A percentile compares a stretch with the other conserved stretches of the same genome.
phyloP scores from a whole-genome alignment of 2,329 filamentous ascomycete genomes.

The Nemania sp. region DNA sequence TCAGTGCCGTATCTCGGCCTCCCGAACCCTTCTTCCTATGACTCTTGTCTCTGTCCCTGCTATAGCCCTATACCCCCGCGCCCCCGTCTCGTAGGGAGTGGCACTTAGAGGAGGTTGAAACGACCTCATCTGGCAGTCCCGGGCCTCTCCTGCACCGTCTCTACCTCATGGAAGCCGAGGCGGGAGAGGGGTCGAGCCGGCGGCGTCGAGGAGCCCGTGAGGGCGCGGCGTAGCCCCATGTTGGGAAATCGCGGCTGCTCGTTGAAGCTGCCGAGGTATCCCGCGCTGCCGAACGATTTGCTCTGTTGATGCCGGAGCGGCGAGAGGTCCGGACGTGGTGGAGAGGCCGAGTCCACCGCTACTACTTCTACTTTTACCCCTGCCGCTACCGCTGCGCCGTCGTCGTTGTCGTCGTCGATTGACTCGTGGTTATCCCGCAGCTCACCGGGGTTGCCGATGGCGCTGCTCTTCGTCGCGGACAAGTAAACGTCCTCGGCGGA shows the following conservation, averaged over 20 bases:
- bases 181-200: slow-evolving; percentile 21
- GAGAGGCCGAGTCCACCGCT: background rate
- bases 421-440: slow-evolving; percentile 2
- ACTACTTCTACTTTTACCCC: too few relatives aligned
- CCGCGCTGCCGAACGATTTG: slow-evolving; percentile 40
- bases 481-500: background rate
- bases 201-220: slow-evolving; percentile 29
- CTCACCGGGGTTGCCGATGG: background rate
- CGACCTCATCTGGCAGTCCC: slow-evolving; percentile 24
- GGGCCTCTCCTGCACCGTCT: slow-evolving; percentile 17
- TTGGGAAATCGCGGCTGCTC: slow-evolving; percentile 36
- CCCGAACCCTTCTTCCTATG: too few relatives aligned
- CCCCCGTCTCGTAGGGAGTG: too few relatives aligned
- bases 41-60: too few relatives aligned
- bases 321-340: background rate
- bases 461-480: background rate
- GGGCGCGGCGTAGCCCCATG: slow-evolving; percentile 31
- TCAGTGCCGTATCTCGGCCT: too few relatives aligned
- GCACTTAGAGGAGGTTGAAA: too few relatives aligned
- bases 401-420: background rate
- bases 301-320: slow-evolving; percentile 26
- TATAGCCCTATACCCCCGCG: too few relatives aligned
- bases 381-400: background rate
- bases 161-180: slow-evolving; percentile 1
- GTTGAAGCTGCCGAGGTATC: slow-evolving; percentile 38